phyloP scores from a whole-genome alignment of 768 basidiomycete genomes.

The Mycena amicta region DNA sequence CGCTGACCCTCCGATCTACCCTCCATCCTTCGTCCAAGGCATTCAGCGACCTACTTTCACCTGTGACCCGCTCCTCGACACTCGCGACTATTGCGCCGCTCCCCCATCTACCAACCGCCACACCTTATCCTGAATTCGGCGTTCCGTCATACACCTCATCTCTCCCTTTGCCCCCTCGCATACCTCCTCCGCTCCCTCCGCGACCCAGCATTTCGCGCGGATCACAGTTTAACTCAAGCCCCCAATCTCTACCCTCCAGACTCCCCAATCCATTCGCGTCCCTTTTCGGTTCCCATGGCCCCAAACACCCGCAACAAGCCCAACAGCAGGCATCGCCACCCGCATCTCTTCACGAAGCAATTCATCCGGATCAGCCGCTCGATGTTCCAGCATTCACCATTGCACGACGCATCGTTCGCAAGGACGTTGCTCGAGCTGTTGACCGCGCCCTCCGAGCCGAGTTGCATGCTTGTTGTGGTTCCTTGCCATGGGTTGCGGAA shows the following conservation, averaged over 20 bases:
- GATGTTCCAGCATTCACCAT: slow-evolving; percentile 68
- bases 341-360: slow-evolving; percentile 33
- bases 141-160: slow-evolving; percentile 47
- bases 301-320: slow-evolving; percentile 30
- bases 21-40: slow-evolving; percentile 43
- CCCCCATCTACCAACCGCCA: slow-evolving; percentile 39
- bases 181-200: slow-evolving; percentile 39
- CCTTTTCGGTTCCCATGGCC: slow-evolving; percentile 58
- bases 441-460: slow-evolving; percentile 57
- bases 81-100: slow-evolving; percentile 56
- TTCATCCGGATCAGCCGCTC: slow-evolving; percentile 35
- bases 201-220: slow-evolving; percentile 29
- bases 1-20: slow-evolving; percentile 46
- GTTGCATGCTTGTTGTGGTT: slow-evolving; percentile 49
- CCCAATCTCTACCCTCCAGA: slow-evolving; percentile 51
- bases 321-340: slow-evolving; percentile 32
- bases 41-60: slow-evolving; percentile 41
- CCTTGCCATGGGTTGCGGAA: slow-evolving; percentile 59
- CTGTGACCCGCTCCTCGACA: slow-evolving; percentile 34
- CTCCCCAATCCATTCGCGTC: slow-evolving; percentile 78
- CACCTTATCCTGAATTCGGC: slow-evolving; percentile 50
- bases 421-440: slow-evolving; percentile 57
- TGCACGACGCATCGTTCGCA: slow-evolving; percentile 50
- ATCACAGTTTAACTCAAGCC: slow-evolving; percentile 31
- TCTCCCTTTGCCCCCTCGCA: slow-evolving; percentile 53